A percentile compares a stretch with the other conserved stretches of the same genome.
These are phyloP conservation scores for Westerdykella ornata DNA, from an alignment of 2,329 filamentous ascomycete genomes.

Conservation along the genomic window DNA sequence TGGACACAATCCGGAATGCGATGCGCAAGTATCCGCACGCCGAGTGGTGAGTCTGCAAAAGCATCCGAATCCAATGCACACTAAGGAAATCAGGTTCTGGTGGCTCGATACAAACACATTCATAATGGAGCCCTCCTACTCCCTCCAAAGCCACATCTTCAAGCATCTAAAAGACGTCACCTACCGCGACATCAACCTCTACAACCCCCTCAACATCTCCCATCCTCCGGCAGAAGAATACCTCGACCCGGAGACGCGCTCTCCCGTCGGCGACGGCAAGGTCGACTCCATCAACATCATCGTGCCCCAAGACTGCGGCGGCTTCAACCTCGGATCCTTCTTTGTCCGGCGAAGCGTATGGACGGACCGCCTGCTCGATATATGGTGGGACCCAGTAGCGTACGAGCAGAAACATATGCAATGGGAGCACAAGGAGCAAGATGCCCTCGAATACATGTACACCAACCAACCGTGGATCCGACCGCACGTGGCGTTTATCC, in stretches of 20 bases:
- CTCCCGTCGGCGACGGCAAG: slow-evolving; percentile 69
- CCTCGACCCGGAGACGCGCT: slow-evolving; percentile 68
- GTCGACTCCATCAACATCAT: slow-evolving; percentile 77
- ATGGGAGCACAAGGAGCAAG: slow-evolving; percentile 98
- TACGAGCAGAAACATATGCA: slow-evolving; percentile 99
- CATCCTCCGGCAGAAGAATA: slow-evolving; percentile 71
- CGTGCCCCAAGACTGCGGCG: slow-evolving; percentile 85
- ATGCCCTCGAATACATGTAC: slow-evolving; percentile 89
- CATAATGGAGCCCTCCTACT: slow-evolving; percentile 92
- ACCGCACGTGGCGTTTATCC: slow-evolving; percentile 78
- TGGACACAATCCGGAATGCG: slow-evolving; percentile 81
- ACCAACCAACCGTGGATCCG: slow-evolving; percentile 87
- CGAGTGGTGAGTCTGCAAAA: slow-evolving; percentile 66
- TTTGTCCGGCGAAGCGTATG: slow-evolving; percentile 79
- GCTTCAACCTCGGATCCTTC: slow-evolving; percentile 96
- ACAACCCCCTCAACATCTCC: slow-evolving; percentile 88
- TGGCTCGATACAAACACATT: slow-evolving; percentile 97
- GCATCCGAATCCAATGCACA: slow-evolving; percentile 19
- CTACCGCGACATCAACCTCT: slow-evolving; percentile 93
- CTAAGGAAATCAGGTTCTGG: slow-evolving; percentile 70
- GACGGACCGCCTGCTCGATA: slow-evolving; percentile 84
- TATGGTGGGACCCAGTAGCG: slow-evolving; percentile 97
- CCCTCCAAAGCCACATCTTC: slow-evolving; percentile 86
- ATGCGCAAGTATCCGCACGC: slow-evolving; percentile 92
- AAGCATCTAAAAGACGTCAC: slow-evolving; percentile 64